Evolutionary conservation across 2,329 filamentous ascomycete genomes (phyloP), one percentile per base, ranked within the genome.

Genomic region (Paecilomyces sp.): DNA sequence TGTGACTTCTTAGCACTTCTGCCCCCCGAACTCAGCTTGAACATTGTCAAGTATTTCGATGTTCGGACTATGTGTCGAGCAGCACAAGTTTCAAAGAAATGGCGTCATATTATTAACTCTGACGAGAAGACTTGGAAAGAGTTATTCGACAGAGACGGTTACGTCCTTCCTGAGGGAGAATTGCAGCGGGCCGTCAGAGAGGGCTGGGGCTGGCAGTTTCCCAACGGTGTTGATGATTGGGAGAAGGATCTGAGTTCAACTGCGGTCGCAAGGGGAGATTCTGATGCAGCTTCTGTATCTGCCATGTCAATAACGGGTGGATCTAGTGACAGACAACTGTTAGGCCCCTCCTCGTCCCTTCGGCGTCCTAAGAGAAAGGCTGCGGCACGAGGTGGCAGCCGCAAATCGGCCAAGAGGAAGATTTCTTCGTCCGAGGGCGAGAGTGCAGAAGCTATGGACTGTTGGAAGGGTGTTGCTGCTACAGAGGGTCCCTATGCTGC

Each of bases 191-290:
- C 94, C 31, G 92, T 97, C 58, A 80, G 81, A 51, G 91, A 97
- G 78, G 94, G 94, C 13, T 99, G 94, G 94, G 94, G 92, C 13
- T 99, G 94, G 92, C 94, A 99, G 72, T 91, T 93, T 70, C 91
- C 92, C 0, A 84, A 86, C 58, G 89, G 89, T 0, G 75, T 82
- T 3, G 84, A 90, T 57, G 91, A 89, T 25, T 91, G 83, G 58
- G 94, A 99, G 74, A 83, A 85, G 60, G 92, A 99, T 70, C 75
- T 97, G 55, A 91, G 90, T 73, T 75, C 81, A 71, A 62, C 80
- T 76, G 56, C 73, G 8, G 65, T 63, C 12, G 61, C 70, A 3
- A 74, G 72, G 58, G 74, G 71, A 3, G 79, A 81, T 53, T 73
- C 68, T n/a, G 80, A 74, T 31, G 61, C 56, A 3, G 66, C 64